Evolutionary conservation across 768 basidiomycete species (phyloP).

Genomic region (Leccinum aurantiacum): DNA sequence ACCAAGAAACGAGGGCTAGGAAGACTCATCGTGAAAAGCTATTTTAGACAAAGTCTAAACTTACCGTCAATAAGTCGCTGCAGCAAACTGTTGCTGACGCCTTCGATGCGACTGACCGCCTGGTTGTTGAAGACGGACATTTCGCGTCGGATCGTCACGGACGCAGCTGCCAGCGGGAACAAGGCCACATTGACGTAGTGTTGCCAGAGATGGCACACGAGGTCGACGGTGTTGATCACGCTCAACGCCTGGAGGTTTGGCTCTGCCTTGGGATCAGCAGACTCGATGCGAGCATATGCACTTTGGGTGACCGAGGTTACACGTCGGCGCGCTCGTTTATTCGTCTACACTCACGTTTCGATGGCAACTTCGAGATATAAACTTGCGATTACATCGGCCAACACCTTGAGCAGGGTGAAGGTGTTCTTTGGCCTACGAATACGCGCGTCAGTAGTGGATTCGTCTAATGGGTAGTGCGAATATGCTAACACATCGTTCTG

Average conservation of each 20-base stretch:
- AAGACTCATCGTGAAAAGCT: neutral
- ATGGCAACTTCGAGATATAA: constrained; percentile 90
- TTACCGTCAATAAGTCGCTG: constrained; percentile 82
- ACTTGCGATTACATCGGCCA: constrained; percentile 82
- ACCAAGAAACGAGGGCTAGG: constrained; percentile 71
- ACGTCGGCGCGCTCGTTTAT: neutral
- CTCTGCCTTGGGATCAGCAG: constrained; percentile 73
- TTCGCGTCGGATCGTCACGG: constrained; percentile 85
- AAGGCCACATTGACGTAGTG: constrained; percentile 91
- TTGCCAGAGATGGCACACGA: constrained; percentile 96
- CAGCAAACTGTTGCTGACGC: constrained; percentile 72
- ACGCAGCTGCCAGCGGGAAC: constrained; percentile 80
- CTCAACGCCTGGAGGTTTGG: constrained; percentile 70
- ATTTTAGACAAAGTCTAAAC: constrained; percentile 22
- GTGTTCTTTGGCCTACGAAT: constrained; percentile 80
- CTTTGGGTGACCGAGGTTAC: constrained; percentile 40
- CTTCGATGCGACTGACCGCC: constrained; percentile 81
- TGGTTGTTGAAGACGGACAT: constrained; percentile 93
- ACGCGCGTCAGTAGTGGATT: constrained; percentile 4
- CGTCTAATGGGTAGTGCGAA: neutral
- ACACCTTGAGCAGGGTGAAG: constrained; percentile 74
- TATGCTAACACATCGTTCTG: constrained; percentile 77
- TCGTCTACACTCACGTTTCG: constrained; percentile 72
- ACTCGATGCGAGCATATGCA: constrained; percentile 67
- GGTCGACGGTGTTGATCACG: constrained; percentile 71